Evolutionary conservation across 2,329 filamentous ascomycete species (phyloP).

Genomic region (Scorias spongiosa): DNA sequence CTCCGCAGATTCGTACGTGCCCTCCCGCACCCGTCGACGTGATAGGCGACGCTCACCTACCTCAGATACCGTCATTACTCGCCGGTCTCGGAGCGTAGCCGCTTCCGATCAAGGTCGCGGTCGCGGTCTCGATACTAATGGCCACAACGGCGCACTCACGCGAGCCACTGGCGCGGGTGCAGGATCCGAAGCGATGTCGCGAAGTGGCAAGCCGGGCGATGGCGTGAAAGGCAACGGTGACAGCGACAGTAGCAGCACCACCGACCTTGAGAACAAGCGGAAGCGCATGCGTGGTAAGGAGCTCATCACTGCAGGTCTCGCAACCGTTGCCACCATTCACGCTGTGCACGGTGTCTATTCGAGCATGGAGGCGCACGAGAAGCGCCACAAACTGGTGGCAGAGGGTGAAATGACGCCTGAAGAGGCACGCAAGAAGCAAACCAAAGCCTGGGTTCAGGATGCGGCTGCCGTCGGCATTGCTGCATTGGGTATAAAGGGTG

Average conservation of each 20-base stretch:
- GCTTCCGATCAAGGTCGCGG: constrained; percentile 15
- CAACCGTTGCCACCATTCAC: constrained; percentile 54
- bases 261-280: constrained; percentile 44
- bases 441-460: constrained; percentile 49
- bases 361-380: constrained; percentile 48
- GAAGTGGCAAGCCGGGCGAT: constrained; percentile 4
- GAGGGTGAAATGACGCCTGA: constrained; percentile 49
- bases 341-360: constrained; percentile 50
- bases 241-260: constrained; percentile 22
- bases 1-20: constrained; percentile 37
- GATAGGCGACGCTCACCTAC: constrained; percentile 23
- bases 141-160: constrained; percentile 29
- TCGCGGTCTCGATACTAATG: constrained; percentile 20
- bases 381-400: constrained; percentile 42
- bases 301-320: constrained; percentile 49
- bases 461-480: constrained; percentile 52
- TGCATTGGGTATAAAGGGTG: constrained; percentile 51
- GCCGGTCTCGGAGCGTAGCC: constrained; percentile 18
- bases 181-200: constrained; percentile 17
- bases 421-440: constrained; percentile 46
- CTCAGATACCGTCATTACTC: constrained; percentile 25
- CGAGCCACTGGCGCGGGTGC: constrained; percentile 23
- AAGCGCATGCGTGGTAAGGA: constrained; percentile 54
- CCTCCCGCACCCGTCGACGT: constrained; percentile 30
- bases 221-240: constrained; percentile 3